Base-by-base conservation (phyloP, 352 stramenopile genomes). In the Globisporangium parvum region DNA sequence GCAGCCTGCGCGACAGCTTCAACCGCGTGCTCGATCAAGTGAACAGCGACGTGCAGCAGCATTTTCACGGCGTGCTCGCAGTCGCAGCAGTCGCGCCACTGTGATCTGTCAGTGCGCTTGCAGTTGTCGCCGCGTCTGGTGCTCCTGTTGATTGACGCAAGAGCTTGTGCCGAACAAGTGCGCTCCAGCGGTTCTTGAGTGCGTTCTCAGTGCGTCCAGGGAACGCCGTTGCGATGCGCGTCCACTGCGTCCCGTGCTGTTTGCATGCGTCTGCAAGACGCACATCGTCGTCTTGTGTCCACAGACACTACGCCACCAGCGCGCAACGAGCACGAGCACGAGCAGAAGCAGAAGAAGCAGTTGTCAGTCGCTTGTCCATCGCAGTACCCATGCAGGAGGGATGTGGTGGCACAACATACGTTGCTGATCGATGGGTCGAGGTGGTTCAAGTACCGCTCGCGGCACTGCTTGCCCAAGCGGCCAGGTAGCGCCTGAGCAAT, bases 141-240 rank as follows among this genome's bases (percentile, higher is more conserved):
- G 35, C 2, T 51, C 3, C 24, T 21, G 28, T 5, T 21, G 51
- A 20, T 12, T 26, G 39, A 1, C 18, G 50, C 6, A 72, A 37
- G 33, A 69, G 49, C 9, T 67, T 62, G 28, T 41, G 55, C 15
- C 65, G 62, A 39, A 65, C 49, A 4, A 76, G 24, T 4, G 59
- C 55, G 47, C 84, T 62, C 73, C 77, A 92, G 35, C 70, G 73
- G 46, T 92, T 92, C 50, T 92, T 92, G 49, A 88, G 73, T 1
- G 70, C 66, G 44, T 88, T 90, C 11, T 77, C 71, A 6, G 62
- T 73, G 35, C 82, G 66, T 28, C 79, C 74, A 3, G 73, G 70
- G 15, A 92, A 65, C 1, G 63, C 44, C 18, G 71, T 47, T 0
- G 73, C 67, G 46, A 92, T 80, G 18, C 60, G 33, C 8, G 60